Percentiles rank a stretch among this genome's conserved stretches.
phyloP scores from a whole-genome alignment of 2,329 filamentous ascomycete species.

The Sarocladium brachiariae region DNA sequence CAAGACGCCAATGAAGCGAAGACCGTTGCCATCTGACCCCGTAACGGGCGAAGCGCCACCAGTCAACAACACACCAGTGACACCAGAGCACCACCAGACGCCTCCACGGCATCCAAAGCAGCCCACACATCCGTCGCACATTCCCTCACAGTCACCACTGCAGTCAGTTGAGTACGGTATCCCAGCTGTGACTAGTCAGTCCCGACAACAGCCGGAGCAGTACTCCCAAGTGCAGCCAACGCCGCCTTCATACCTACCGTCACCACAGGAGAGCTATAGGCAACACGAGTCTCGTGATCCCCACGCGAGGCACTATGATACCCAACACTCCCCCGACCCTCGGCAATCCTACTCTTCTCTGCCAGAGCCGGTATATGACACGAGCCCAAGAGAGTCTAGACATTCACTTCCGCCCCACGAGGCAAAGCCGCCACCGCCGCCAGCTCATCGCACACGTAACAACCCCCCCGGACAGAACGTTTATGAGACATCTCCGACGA shows the following conservation, averaged over 20 bases:
- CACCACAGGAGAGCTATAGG: neutral
- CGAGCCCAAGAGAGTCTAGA: constrained; percentile 23
- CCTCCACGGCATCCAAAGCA: constrained; percentile 41
- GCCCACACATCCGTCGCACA: constrained; percentile 28
- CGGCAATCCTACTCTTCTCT: constrained; percentile 19
- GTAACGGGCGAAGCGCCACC: constrained; percentile 46
- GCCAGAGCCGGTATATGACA: constrained; percentile 25
- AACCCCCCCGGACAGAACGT: constrained; percentile 31
- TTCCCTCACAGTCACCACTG: constrained; percentile 46
- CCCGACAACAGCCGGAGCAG: constrained; percentile 29
- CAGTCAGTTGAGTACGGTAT: constrained; percentile 46
- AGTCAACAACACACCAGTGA: constrained; percentile 20
- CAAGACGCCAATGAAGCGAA: constrained; percentile 65
- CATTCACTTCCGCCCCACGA: constrained; percentile 30
- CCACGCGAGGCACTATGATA: constrained; percentile 19
- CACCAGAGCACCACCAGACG: constrained; percentile 37
- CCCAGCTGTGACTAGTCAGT: constrained; percentile 23
- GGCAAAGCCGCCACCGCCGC: constrained; percentile 48
- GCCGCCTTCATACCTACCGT: constrained; percentile 11
- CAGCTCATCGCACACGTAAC: constrained; percentile 44
- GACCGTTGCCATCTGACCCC: constrained; percentile 77
- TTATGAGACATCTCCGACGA: constrained; percentile 34
- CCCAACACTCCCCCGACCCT: constrained; percentile 21
- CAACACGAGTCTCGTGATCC: neutral
- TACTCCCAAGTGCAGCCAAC: constrained; percentile 26